A percentile compares a stretch with the other conserved stretches of the same genome.
Evolutionary conservation across 2,329 filamentous ascomycete species (phyloP).

Genomic region (Talaromyces amestolkiae): DNA sequence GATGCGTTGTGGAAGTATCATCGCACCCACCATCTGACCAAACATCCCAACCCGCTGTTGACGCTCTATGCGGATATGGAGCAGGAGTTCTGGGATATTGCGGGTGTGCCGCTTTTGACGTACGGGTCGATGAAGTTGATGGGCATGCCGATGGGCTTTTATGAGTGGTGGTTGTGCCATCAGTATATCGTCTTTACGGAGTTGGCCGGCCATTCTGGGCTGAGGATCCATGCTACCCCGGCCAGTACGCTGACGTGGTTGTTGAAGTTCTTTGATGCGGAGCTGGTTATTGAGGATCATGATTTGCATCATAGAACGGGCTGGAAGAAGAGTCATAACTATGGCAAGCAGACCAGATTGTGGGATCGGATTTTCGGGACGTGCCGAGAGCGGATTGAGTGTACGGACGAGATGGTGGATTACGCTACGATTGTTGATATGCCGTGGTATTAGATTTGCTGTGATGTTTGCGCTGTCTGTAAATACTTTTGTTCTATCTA

Average conservation of each 20-base stretch:
- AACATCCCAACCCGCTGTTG: conserved; percentile 41
- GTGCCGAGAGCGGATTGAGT: conserved; percentile 34
- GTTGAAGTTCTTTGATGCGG: conserved; percentile 31
- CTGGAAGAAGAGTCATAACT: conserved; percentile 35
- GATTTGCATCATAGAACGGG: conserved; percentile 36
- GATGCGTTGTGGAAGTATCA: conserved; percentile 40
- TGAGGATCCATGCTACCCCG: conserved; percentile 36
- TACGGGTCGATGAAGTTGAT: conserved; percentile 34
- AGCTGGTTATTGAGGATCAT: conserved; percentile 42
- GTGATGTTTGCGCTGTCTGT: neutral
- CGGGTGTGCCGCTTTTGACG: conserved; percentile 37
- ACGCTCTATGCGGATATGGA: conserved; percentile 40
- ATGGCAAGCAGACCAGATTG: conserved; percentile 35
- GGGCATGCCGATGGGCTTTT: conserved; percentile 45
- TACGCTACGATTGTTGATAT: conserved; percentile 24
- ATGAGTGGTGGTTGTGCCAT: conserved; percentile 46
- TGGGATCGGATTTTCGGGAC: conserved; percentile 36
- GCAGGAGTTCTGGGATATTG: conserved; percentile 42
- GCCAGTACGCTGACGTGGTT: conserved; percentile 35
- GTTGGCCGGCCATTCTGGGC: conserved; percentile 40
- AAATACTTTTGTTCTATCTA: neutral
- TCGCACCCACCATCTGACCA: conserved; percentile 44
- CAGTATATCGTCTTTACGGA: conserved; percentile 44
- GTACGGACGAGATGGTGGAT: conserved; percentile 26
- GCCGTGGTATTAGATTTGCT: conserved; percentile 23